Conservation (phyloP, 768 basidiomycete species). For the Tephrocybe sp. region DNA sequence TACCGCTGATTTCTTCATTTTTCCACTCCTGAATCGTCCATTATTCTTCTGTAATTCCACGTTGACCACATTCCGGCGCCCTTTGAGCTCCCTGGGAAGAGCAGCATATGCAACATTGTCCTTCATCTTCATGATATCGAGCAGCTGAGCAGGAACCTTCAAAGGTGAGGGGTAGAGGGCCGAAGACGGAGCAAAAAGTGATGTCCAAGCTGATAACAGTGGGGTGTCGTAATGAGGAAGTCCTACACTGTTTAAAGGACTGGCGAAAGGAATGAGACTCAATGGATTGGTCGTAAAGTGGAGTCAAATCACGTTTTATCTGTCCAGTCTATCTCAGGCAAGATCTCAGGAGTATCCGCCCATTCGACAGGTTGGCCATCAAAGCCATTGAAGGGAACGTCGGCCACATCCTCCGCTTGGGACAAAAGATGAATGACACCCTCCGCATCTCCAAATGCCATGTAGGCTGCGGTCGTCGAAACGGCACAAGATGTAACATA, state of each 20-base stretch:
- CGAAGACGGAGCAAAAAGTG: slow-evolving; percentile 36
- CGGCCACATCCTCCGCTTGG: slow-evolving; percentile 60
- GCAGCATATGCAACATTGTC: slow-evolving; percentile 90
- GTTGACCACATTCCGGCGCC: slow-evolving; percentile 73
- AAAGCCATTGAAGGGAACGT: slow-evolving; percentile 82
- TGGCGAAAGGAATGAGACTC: slow-evolving; percentile 26
- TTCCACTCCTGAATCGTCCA: slow-evolving; percentile 86
- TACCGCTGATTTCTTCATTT: slow-evolving; percentile 48
- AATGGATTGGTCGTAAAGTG: not conserved
- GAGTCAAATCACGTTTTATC: slow-evolving; percentile 62
- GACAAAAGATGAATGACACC: slow-evolving; percentile 81
- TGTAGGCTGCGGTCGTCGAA: slow-evolving; percentile 84
- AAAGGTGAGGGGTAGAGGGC: slow-evolving; percentile 63
- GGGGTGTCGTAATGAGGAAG: slow-evolving; percentile 77
- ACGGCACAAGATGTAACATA: slow-evolving; percentile 79
- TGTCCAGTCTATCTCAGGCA: slow-evolving; percentile 77
- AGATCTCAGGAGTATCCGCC: slow-evolving; percentile 69
- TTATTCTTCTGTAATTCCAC: slow-evolving; percentile 50
- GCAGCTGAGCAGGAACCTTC: slow-evolving; percentile 77
- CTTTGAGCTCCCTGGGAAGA: slow-evolving; percentile 81
- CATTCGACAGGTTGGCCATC: slow-evolving; percentile 84
- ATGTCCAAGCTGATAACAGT: slow-evolving; percentile 73
- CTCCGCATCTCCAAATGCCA: slow-evolving; percentile 89
- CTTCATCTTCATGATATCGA: slow-evolving; percentile 77
- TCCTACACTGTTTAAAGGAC: slow-evolving; percentile 86